Evolutionary conservation across 2,329 filamentous ascomycete species (phyloP).

Genomic region (Amylocarpus encephaloides): DNA sequence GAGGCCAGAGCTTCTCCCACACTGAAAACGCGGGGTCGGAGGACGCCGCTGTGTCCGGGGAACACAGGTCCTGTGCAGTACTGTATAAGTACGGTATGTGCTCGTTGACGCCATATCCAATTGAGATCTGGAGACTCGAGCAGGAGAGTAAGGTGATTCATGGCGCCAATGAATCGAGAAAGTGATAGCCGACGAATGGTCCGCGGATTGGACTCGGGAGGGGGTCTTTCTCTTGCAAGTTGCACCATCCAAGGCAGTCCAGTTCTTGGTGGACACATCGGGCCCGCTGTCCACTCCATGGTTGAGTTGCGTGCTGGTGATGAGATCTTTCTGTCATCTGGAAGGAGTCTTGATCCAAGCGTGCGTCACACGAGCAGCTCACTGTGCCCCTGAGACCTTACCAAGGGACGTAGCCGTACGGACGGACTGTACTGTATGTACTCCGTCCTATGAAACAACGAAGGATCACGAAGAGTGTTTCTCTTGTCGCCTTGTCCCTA

Average conservation of each 20-base stretch:
- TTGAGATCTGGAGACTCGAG: no score
- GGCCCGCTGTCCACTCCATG: background rate
- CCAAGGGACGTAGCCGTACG: no score
- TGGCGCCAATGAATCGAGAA: background rate
- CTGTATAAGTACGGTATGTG: no score
- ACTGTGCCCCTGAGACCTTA: slow-evolving; percentile 4
- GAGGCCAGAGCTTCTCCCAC: background rate
- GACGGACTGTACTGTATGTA: no score
- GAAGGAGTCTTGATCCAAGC: background rate
- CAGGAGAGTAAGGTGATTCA: background rate
- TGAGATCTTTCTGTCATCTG: background rate
- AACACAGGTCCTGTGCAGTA: no score
- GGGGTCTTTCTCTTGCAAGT: no score
- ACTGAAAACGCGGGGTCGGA: slow-evolving; percentile 11
- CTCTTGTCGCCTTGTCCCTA: background rate
- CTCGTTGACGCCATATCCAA: background rate
- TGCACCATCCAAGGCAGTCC: background rate
- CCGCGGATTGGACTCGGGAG: no score
- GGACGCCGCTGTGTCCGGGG: slow-evolving; percentile 3
- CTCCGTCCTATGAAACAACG: background rate
- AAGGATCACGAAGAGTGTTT: background rate
- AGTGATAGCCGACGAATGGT: no score
- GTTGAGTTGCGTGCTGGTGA: background rate
- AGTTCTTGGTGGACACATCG: background rate
- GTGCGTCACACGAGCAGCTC: slow-evolving; percentile 14